Base-by-base conservation (phyloP, 352 stramenopile species). In the Thalassiosira mediterranea region DNA sequence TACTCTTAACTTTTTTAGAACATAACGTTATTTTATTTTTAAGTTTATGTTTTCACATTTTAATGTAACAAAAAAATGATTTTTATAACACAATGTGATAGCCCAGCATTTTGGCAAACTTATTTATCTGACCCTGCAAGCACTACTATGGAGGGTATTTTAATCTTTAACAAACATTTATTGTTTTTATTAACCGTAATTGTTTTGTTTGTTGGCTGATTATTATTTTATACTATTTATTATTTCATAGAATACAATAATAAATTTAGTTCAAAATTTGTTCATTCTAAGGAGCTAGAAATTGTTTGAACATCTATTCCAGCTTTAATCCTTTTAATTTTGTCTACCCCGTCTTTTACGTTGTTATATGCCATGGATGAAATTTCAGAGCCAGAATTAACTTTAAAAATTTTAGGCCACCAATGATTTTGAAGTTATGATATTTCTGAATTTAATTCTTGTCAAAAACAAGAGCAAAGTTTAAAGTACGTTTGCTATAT, bases 231-330 rank as follows among this genome's bases (percentile, higher is more conserved):
- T 83, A 75, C 65, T 76, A 37, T 83, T 42, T 44, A 47, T 59
- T 59, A 69, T 66, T 66, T 68, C 59, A 58, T 52, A 75, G 57
- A 75, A 68, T 63, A 60, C 73, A 62, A 62, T 76, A 81, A 72
- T 42, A 81, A 66, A 42, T 80, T 79, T 81, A 81, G 62, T 83
- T 60, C 82, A 49, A 62, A 81, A 56, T 67, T 83, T 54, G 51
- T 76, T 69, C 58, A 60, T 74, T 56, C 53, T 7, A 79, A 62
- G 47, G 53, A 62, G 47, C 26, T 62, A 62, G 53, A 62, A 62
- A 62, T 62, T 62, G 53, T 62, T 31, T 66, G 57, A 66, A 66
- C 57, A 58, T 66, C 57, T 52, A 66, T 66, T 19, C 57, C 57
- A 66, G 57, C 57, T 58, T 38, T 66, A 56, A 28, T 66, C 31